These are phyloP conservation scores for Quercus berberidifolia DNA, from an alignment of 306 rosid species.

Conservation along the genomic window DNA sequence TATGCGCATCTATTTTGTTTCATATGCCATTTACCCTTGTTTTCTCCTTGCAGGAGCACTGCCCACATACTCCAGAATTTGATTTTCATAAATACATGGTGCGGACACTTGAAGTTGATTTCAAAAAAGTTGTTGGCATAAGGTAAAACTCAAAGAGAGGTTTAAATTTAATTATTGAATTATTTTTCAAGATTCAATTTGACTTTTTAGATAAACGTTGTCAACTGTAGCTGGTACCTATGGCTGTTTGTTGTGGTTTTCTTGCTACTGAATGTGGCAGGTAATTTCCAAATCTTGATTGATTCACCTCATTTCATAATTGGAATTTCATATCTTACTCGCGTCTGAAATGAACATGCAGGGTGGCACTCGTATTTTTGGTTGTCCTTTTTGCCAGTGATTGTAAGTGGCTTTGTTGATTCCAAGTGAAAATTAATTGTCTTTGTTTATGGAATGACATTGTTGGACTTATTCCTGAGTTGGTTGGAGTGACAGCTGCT, in stretches of 20 bases:
- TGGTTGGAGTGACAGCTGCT: slow-evolving; percentile 53
- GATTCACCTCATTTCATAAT: neutral
- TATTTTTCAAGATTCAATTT: neutral
- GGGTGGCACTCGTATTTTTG: slow-evolving; percentile 97
- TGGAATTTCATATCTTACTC: neutral
- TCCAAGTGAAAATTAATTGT: slow-evolving; percentile 1
- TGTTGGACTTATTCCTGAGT: slow-evolving; percentile 6
- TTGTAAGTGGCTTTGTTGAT: slow-evolving; percentile 53
- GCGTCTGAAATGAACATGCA: slow-evolving; percentile 27
- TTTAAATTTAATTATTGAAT: neutral
- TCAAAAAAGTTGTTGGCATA: slow-evolving; percentile 74
- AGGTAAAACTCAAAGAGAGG: slow-evolving; percentile 42
- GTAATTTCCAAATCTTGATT: slow-evolving; percentile 36
- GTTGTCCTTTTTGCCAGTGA: slow-evolving; percentile 82
- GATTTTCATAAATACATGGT: slow-evolving; percentile 58
- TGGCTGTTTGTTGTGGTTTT: slow-evolving; percentile 93
- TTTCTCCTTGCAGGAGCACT: slow-evolving; percentile 48
- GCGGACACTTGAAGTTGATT: slow-evolving; percentile 69
- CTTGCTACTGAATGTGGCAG: slow-evolving; percentile 69
- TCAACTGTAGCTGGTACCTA: slow-evolving; percentile 66
- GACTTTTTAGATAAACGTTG: slow-evolving; percentile 7
- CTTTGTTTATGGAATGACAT: slow-evolving; percentile 14
- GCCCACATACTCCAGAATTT: neutral
- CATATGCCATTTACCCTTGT: neutral
- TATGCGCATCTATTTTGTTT: neutral